Evolutionary conservation across 225 moss, liverwort and hornwort genomes (phyloP).

Genomic region (Bryoerythrophyllum caledonicum): DNA sequence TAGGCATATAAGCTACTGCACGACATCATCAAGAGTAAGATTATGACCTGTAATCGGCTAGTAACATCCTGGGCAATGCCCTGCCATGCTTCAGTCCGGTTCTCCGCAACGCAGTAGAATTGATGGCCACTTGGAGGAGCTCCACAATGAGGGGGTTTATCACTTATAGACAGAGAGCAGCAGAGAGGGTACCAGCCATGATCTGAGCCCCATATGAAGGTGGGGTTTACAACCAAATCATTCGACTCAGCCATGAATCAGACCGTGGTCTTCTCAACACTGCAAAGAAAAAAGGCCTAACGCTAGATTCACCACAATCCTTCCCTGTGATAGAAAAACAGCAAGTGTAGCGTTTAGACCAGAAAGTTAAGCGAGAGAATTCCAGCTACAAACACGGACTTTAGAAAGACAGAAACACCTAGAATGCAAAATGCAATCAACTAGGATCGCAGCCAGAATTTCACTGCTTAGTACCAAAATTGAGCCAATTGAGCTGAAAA

Average conservation of each 20-base stretch:
- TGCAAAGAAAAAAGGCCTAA: too few relatives aligned
- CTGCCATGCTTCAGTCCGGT: conserved; percentile 74
- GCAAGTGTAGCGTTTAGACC: neutral
- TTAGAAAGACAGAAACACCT: neutral
- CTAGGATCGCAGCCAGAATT: neutral
- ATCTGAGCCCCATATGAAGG: conserved; percentile 47
- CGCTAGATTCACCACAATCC: conserved; percentile 10
- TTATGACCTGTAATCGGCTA: conserved; percentile 51
- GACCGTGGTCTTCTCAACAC: neutral
- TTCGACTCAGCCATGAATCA: conserved; percentile 30
- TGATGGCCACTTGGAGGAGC: conserved; percentile 44
- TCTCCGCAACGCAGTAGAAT: conserved; percentile 66
- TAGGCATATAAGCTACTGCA: neutral
- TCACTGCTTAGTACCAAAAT: neutral
- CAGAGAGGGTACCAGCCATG: conserved; percentile 59
- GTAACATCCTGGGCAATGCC: conserved; percentile 80
- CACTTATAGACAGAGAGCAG: conserved; percentile 58
- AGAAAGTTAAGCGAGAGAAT: neutral
- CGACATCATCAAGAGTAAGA: neutral
- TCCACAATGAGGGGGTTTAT: conserved; percentile 39
- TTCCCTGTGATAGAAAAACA: conserved; percentile 9
- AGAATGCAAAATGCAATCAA: neutral
- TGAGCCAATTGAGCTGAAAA: too few relatives aligned
- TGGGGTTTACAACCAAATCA: conserved; percentile 40
- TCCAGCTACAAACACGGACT: neutral